phyloP scores from a whole-genome alignment of 495 filamentous ascomycete genomes.

The Astrothelium subdiscretum region DNA sequence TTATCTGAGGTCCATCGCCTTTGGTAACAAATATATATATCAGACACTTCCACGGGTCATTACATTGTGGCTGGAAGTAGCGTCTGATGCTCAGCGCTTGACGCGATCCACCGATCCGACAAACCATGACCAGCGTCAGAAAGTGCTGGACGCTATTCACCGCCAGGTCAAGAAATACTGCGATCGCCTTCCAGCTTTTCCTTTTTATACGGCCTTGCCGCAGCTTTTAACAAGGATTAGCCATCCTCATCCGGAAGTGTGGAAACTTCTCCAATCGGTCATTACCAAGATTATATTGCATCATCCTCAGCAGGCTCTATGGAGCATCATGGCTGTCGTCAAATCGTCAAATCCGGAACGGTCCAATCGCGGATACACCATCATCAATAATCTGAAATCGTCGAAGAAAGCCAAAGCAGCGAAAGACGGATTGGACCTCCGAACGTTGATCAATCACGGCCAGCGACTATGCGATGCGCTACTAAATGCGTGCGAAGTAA shows the following conservation, averaged over 20 bases:
- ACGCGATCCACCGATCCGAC: constrained; percentile 21
- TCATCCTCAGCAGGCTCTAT: constrained; percentile 85
- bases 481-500: constrained; percentile 64
- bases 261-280: constrained; percentile 58
- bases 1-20: constrained; percentile 73
- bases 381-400: constrained; percentile 39
- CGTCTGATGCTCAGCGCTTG: constrained; percentile 55
- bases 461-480: constrained; percentile 78
- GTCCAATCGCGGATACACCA: constrained; percentile 37
- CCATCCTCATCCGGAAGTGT: constrained; percentile 68
- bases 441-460: constrained; percentile 57
- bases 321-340: constrained; percentile 78
- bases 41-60: constrained; percentile 82
- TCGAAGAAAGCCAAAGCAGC: constrained; percentile 28
- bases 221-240: constrained; percentile 89
- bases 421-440: constrained; percentile 43
- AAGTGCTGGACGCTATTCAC: constrained; percentile 60
- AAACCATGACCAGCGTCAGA: constrained; percentile 44
- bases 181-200: constrained; percentile 64
- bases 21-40: constrained; percentile 88
- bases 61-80: constrained; percentile 90
- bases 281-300: constrained; percentile 68
- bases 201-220: constrained; percentile 84
- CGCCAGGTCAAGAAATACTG: constrained; percentile 61
- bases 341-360: constrained; percentile 42